phyloP scores from a whole-genome alignment of 2,329 filamentous ascomycete genomes.

The Scedosporium aurantiacum region DNA sequence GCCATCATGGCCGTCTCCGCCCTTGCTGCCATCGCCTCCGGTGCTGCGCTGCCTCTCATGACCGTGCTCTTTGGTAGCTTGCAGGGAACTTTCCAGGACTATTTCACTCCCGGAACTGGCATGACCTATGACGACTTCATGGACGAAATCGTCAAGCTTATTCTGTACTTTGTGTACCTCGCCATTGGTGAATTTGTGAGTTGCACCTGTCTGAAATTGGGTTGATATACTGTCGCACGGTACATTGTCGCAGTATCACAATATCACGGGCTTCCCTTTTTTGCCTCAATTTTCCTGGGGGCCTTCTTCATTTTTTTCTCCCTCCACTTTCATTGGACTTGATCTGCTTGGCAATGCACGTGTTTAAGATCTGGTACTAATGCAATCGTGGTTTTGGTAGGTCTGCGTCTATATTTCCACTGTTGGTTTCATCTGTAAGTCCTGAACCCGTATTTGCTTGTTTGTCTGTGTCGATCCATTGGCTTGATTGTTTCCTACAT shows the following conservation, averaged over 20 bases:
- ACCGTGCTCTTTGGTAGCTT: slow-evolving; percentile 72
- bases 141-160: slow-evolving; percentile 46
- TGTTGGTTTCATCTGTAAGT: slow-evolving; percentile 67
- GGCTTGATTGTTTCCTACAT: not conserved
- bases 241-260: not conserved
- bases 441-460: not conserved
- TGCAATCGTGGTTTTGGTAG: not conserved
- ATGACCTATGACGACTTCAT: slow-evolving; percentile 46
- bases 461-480: not conserved
- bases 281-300: not conserved
- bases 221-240: not conserved
- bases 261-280: not conserved
- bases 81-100: slow-evolving; percentile 58
- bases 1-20: slow-evolving; percentile 50
- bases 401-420: slow-evolving; percentile 60
- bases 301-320: not conserved
- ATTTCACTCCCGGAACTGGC: slow-evolving; percentile 35
- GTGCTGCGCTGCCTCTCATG: slow-evolving; percentile 69
- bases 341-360: not conserved
- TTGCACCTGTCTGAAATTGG: not conserved
- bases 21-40: slow-evolving; percentile 58
- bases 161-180: slow-evolving; percentile 79
- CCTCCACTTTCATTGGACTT: not conserved
- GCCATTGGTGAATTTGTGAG: slow-evolving; percentile 65
- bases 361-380: not conserved